Conservation (phyloP, 78 protist species). For the Dictyostelium brefeldianum region DNA sequence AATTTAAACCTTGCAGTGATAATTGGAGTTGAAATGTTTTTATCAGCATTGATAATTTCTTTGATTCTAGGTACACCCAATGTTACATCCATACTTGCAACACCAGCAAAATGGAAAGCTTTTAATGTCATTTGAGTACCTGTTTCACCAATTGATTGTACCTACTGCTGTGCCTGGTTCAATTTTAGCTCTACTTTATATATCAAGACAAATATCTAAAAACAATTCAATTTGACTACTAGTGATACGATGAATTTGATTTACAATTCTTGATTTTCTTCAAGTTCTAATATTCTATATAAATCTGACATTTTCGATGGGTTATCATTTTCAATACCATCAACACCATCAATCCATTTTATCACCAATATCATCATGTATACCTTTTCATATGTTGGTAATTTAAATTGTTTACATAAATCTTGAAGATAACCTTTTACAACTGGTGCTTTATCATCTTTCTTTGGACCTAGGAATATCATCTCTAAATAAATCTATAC, state of each 20-base stretch:
- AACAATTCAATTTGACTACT: conserved; percentile 37
- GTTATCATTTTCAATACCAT: too few relatives aligned
- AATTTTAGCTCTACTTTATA: conserved; percentile 73
- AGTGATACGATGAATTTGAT: conserved; percentile 68
- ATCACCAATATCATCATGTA: too few relatives aligned
- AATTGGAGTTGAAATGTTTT: conserved; percentile 97
- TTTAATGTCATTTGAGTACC: conserved; percentile 99
- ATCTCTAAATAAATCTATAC: conserved; percentile 51
- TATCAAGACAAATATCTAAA: conserved; percentile 58
- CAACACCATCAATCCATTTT: too few relatives aligned
- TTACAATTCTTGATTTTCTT: not conserved
- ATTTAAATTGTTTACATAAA: conserved; percentile 20
- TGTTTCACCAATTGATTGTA: conserved; percentile 99
- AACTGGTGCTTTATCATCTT: not conserved
- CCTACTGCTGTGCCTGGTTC: conserved; percentile 99
- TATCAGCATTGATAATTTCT: conserved; percentile 99
- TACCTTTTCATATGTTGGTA: conserved; percentile 10
- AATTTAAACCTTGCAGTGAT: conserved; percentile 90
- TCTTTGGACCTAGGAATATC: conserved; percentile 52
- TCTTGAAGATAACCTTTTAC: conserved; percentile 44
- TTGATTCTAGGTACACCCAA: conserved; percentile 90
- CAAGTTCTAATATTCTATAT: not conserved
- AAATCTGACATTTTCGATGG: too few relatives aligned
- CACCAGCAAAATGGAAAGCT: conserved; percentile 99
- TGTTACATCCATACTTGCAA: conserved; percentile 96